Base-by-base conservation (phyloP, 2,329 filamentous ascomycete species). In the Calonectria henricotiae region DNA sequence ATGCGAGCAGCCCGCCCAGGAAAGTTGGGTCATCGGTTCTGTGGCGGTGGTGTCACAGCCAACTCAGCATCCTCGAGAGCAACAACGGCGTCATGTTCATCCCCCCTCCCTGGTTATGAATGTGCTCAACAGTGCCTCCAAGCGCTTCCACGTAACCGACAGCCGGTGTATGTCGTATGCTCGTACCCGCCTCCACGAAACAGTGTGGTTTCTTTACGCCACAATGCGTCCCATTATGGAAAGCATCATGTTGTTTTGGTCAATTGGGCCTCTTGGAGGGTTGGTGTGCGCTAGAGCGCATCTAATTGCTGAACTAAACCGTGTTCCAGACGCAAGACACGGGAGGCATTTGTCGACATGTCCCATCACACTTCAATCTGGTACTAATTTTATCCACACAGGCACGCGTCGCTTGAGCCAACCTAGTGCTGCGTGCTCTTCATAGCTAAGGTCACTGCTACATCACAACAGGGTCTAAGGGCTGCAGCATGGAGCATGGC, bases 31-130 rank as follows among this genome's bases (percentile, higher is more conserved):
- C 49, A 72, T 69, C 67, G 69, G 71, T 55, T 71, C 37, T 41
- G 51, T 51, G 62, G 60, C 68, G 61, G 46, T 64, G 64, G 75
- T 77, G 69, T 73, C 75, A 77, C 75, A 60, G 74, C 75, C 74
- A 77, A 61, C 75, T 76, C 75, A 77, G 70, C 75, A 76, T 66
- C 47, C 46, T 51, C 35, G 46, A n/a, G 65, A 62, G 61, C 65
- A 74, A 27, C 67, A 43, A 55, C 41, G 35, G 44, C 35, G 25
- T 41, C 32, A 25, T 60, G 37, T 46, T 63, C 8, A 44, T 51
- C 51, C 43, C 43, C 23, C 25, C 23, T 49, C 25, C 27, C 64
- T 7, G 20, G 25, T 62, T 13, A 23, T 17, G 32, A 44, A 49
- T 7, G 17, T 49, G 43, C 27, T 60, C 46, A 17, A 39, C 32